Evolutionary conservation across 192 early-diverging fungal genomes (phyloP).

Genomic region (Ambispora gerdemannii): DNA sequence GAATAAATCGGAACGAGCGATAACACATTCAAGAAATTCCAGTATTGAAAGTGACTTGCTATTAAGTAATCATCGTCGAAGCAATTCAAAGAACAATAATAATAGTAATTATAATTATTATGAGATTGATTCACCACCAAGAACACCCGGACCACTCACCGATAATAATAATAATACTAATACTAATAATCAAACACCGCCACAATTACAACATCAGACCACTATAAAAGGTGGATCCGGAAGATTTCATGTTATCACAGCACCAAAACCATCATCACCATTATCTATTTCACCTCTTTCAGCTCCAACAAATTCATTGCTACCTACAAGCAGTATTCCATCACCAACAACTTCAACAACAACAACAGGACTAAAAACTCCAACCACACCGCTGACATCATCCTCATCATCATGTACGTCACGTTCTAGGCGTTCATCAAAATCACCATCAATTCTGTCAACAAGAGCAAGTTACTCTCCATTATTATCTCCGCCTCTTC

Average conservation of each 20-base stretch:
- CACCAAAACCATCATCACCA: background rate
- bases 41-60: constrained; percentile 26
- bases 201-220: background rate
- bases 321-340: background rate
- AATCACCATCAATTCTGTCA: constrained; percentile 8
- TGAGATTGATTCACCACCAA: constrained; percentile 10
- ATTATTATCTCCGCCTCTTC: background rate
- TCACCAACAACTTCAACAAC: constrained; percentile 20
- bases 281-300: background rate
- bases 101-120: background rate
- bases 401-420: background rate
- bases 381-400: too few relatives aligned
- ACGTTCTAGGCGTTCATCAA: background rate
- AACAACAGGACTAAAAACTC: too few relatives aligned
- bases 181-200: background rate
- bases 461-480: background rate
- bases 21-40: constrained; percentile 17
- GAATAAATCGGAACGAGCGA: background rate
- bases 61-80: constrained; percentile 11
- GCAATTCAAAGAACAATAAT: constrained; percentile 4
- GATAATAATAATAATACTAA: too few relatives aligned
- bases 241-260: constrained; percentile 25
- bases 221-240: constrained; percentile 22
- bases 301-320: too few relatives aligned
- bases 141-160: background rate